Evolutionary conservation across 2,329 filamentous ascomycete species (phyloP), one percentile per base, ranked within the genome.

Genomic region (Alternaria novae-zelandiae): DNA sequence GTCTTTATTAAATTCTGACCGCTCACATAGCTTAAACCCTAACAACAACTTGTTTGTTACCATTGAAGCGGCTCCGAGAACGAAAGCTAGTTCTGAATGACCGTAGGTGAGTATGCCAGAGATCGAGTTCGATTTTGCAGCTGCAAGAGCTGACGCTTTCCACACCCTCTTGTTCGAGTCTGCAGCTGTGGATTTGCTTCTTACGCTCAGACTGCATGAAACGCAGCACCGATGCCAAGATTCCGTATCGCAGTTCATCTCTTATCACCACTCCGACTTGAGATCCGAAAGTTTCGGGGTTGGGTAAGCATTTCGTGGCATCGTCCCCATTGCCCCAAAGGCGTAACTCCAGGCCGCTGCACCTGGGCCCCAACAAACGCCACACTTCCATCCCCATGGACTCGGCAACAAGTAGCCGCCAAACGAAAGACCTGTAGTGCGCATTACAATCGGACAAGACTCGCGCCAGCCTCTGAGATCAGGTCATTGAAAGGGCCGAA

Each of bases 401-500:
- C n/a, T 21, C 47, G 26, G 47, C 15, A 51, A 32, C 26, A 51
- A 28, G 7, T 21, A 36, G 28, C 49, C 28, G 28, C 20, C 2
- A 51, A 30, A 41, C 26, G 12, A 51, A 51, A 51, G 17, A 32
- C 36, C 28, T 4, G 49, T 51, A 51, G 4, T 36, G 28, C 17
- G 32, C 45, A 12, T 25, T 47, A n/a, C 21, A 1, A 25, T 47
- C 21, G 23, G 12, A 25, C 21, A 47, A 47, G 45, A 23, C 21
- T n/a, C 23, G 15, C 21, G 9, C 8, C 45, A 1, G 47, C 26
- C 20, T 44, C 12, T 11, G 6, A 54, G 25, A 44, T 21, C 26
- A 36, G 32, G 41, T n/a, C 17, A 23, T 12, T 20, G 55, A 11
- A 23, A 46, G 57, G 57, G 20, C 57, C 57, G 57, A 59, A 54